Evolutionary conservation across 176 grass and related monocot genomes (phyloP).

Genomic region (Phyllostachys edulis): DNA sequence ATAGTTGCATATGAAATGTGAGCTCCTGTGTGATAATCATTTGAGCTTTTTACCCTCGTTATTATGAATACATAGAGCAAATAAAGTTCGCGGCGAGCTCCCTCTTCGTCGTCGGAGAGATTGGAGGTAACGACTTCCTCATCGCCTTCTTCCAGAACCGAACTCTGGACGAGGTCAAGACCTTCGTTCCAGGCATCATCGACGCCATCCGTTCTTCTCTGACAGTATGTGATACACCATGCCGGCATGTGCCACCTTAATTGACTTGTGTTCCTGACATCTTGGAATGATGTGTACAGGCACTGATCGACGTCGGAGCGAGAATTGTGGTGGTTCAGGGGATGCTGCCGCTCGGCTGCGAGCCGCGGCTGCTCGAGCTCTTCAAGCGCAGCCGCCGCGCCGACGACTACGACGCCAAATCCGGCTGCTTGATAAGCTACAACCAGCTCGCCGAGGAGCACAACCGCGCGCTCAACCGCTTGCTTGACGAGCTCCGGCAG

Average conservation of each 20-base stretch:
- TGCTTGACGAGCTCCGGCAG: constrained; percentile 20
- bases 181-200: no score
- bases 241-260: no score
- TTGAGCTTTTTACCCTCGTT: background rate
- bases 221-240: no score
- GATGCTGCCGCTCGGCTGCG: constrained; percentile 59
- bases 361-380: constrained; percentile 34
- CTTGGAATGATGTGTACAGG: background rate
- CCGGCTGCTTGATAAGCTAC: constrained; percentile 49
- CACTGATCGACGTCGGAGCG: constrained; percentile 50
- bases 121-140: no score
- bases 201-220: no score
- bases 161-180: no score
- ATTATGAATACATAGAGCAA: no score
- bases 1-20: no score
- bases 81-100: no score
- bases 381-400: constrained; percentile 2
- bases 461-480: constrained; percentile 41
- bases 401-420: constrained; percentile 40
- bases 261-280: background rate
- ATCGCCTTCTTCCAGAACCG: no score
- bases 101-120: no score
- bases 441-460: constrained; percentile 56
- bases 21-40: no score
- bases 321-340: constrained; percentile 49